Base-by-base conservation (phyloP, 371 early-diverging fungal species). In the Mucor circinelloides region DNA sequence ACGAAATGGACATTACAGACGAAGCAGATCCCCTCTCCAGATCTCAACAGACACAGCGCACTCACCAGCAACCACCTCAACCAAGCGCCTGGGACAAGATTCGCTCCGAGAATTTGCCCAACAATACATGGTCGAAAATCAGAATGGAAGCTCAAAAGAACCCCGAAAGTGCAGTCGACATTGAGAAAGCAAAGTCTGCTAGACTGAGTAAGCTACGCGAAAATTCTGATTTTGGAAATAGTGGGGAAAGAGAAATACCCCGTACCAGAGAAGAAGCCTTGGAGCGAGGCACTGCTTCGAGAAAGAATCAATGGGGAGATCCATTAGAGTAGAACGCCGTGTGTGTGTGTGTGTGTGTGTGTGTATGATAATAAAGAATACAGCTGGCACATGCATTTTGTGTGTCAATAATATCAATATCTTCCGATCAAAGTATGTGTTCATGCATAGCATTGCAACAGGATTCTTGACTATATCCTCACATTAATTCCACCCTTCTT, bases 231-330 rank as follows among this genome's bases (percentile, higher is more conserved):
- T 64, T 69, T 34, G 32, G n/a, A 8, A 38, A 34, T 40, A 30
- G 46, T 17, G 79, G 77, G 30, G 76, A 80, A 13, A 77, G 77
- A 40, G 76, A 80, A 9, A 44, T 82, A 21, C 80, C 83, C 13
- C 71, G 83, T 58, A 82, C 83, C 15, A 63, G 83, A 66, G 83
- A 82, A 62, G 83, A 82, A 36, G 31, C 66, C 5, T 71, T 72
- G 36, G 63, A 77, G 54, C 69, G 70, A 42, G 32, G 27, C 19
- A 48, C 50, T 1, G 5, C 60, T 21, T 23, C 52, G 28, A 64
- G 78, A 66, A 74, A 56, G 46, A 82, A 71, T 38, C 82, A 78
- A 58, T 82, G 76, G 76, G 83, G 83, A 10, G 83, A 82, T 65
- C 38, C 65, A 60, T 58, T 75, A 38, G 63, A 69, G 64, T 75